phyloP scores from a whole-genome alignment of 2,329 filamentous ascomycete species.

The Pseudogymnoascus sp. region DNA sequence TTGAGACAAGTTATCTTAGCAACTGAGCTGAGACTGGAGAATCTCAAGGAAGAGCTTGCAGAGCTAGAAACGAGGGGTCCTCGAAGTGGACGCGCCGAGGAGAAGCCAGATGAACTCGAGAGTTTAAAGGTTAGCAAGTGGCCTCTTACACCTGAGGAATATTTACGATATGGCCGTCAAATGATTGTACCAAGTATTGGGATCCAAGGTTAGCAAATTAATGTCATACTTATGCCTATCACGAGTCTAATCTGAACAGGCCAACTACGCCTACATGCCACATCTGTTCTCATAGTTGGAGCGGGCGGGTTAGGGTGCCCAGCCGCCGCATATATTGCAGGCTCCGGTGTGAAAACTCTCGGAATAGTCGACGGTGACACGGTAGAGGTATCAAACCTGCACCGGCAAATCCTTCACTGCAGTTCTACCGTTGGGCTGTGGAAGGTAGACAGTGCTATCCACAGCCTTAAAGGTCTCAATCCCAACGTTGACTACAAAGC shows the following conservation, averaged over 20 bases:
- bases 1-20: conserved; percentile 40
- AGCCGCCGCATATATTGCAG: conserved; percentile 84
- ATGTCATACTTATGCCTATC: neutral
- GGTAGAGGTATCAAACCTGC: conserved; percentile 85
- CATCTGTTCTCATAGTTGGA: conserved; percentile 73
- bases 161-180: conserved; percentile 80
- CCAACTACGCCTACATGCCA: conserved; percentile 62
- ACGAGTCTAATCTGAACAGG: conserved; percentile 39
- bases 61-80: conserved; percentile 18
- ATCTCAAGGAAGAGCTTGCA: conserved; percentile 38
- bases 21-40: conserved; percentile 40
- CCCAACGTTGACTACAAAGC: conserved; percentile 57
- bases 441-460: conserved; percentile 73
- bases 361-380: conserved; percentile 81
- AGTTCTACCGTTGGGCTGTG: conserved; percentile 60
- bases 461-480: conserved; percentile 61
- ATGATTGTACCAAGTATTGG: conserved; percentile 81
- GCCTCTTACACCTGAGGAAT: conserved; percentile 66
- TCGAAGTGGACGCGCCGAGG: conserved; percentile 9
- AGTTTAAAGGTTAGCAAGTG: conserved; percentile 39
- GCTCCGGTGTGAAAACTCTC: conserved; percentile 74
- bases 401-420: conserved; percentile 80
- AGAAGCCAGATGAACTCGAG: conserved; percentile 7
- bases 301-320: conserved; percentile 87
- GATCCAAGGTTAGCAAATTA: conserved; percentile 49